These are phyloP conservation scores for Diaporthe sp. DNA, from an alignment of 2,329 filamentous ascomycete genomes.

Conservation along the genomic window DNA sequence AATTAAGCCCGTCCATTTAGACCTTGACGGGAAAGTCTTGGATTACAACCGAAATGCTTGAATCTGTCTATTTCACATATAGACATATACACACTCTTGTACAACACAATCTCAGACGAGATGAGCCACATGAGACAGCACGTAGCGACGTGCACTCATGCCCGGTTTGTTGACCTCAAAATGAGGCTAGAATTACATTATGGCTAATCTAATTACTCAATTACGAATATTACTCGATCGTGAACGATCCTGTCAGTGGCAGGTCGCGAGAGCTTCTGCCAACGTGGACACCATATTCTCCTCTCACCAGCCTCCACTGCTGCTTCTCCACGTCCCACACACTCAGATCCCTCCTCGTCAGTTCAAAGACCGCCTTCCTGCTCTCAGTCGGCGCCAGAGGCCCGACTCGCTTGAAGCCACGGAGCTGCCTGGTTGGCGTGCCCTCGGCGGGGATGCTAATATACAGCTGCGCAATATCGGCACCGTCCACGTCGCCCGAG, in stretches of 20 bases:
- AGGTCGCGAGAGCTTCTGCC: conserved; percentile 62
- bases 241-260: conserved; percentile 54
- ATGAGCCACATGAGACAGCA: not conserved
- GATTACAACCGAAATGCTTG: not conserved
- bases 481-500: conserved; percentile 54
- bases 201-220: not conserved
- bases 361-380: conserved; percentile 60
- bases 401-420: conserved; percentile 71
- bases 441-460: conserved; percentile 57
- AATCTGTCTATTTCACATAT: not conserved
- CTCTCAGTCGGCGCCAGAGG: conserved; percentile 60
- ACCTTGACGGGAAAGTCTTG: not conserved
- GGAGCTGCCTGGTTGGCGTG: conserved; percentile 68
- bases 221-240: conserved; percentile 29
- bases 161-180: not conserved
- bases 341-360: conserved; percentile 75
- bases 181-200: too few relatives aligned
- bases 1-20: conserved; percentile 25
- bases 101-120: not conserved
- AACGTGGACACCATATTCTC: conserved; percentile 58
- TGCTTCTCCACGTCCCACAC: conserved; percentile 73
- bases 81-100: not conserved
- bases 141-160: not conserved
- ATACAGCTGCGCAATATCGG: conserved; percentile 63
- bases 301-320: conserved; percentile 68